Evolutionary conservation across 306 rosid genomes (phyloP), one percentile per base, ranked within the genome.

Genomic region (Cucumis hystrix): DNA sequence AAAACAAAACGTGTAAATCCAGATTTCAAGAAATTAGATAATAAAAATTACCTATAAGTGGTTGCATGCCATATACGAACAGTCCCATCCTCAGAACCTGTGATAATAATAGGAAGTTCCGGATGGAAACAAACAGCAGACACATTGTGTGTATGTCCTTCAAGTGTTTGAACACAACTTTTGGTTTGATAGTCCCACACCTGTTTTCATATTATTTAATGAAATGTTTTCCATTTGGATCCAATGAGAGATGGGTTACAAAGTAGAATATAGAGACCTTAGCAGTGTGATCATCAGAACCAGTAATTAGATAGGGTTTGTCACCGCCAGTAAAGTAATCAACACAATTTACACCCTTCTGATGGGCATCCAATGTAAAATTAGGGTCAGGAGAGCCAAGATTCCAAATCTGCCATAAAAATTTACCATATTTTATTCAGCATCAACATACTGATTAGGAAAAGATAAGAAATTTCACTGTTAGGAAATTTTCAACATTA

Each of bases 131-230:
- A 95, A 62, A 92, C 99, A 62, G 99, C 97, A 83, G 99, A 95
- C 20, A 95, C 92, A 87, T 95, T 95, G 86, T 92, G 97, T n/a
- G 99, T 92, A 85, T 95, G 99, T 72, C 99, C 97, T n/a, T 95
- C 99, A 68, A 95, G 92, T 67, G 97, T 95, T 85, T 95, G 99
- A 84, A 95, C 99, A 83, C 99, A 95, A 80, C 93, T 95, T 87
- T 88, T 95, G 83, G 99, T 91, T 84, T 95, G 99, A 89, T 95
- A 95, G 82, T 95, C 99, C 99, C 99, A 95, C 66, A 95, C 99
- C 99, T 95, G 84, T 78, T 87, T 71, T 79, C 83, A 90, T 18
- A 73, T 77, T 72, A 52, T 23, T 59, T 43, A 79, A 52, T 63
- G 25, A 78, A 56, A 35, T 16, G 13, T 77, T 11, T 35, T 52